Base-by-base conservation (phyloP, 106 monocot genomes). In the Platanthera guangdongensis region DNA sequence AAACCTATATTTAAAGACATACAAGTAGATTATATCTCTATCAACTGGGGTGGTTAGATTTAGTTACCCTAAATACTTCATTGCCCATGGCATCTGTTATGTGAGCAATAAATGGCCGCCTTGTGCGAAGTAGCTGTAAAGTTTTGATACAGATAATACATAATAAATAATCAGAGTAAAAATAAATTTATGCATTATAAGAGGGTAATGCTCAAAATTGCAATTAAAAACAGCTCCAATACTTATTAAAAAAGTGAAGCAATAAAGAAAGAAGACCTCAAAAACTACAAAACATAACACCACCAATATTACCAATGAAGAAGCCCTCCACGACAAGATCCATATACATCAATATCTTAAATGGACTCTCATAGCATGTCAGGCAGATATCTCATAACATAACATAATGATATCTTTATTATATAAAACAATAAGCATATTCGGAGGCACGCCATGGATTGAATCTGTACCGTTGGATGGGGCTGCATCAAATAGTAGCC, bases 61-160 rank as follows among this genome's bases (percentile, higher is more conserved):
- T 74, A 51, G 78, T 82, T 86, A 99, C 97, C 80, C 70, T 91
- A 85, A 94, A 99, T 81, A 99, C 86, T 80, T 99, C 97, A 79
- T 90, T 90, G 55, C 97, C 97, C 86, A 76, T 78, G 60, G 86
- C 84, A 88, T 99, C 97, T 62, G 51, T 88, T 75, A 99, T 87
- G 49, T 82, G 57, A 77, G 97, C 97, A 81, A 83, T 80, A 78
- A 99, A 99, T 76, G 97, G 97, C 57, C 97, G 89, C 39, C 97
- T 89, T 86, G 89, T 63, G 57, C 94, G 94, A 82, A 99, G 87
- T 79, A 99, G 76, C 97, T 99, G 82, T 76, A 88, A 70, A 18
- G 63, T 18, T 83, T 76, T 57, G 28, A 74, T 65, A 32, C 65
- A 32, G 30, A 65, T 60, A 30, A 57, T 71, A 68, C 60, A 51